phyloP scores from a whole-genome alignment of 805 yeast species.

The Lachancea thermotolerans region DNA sequence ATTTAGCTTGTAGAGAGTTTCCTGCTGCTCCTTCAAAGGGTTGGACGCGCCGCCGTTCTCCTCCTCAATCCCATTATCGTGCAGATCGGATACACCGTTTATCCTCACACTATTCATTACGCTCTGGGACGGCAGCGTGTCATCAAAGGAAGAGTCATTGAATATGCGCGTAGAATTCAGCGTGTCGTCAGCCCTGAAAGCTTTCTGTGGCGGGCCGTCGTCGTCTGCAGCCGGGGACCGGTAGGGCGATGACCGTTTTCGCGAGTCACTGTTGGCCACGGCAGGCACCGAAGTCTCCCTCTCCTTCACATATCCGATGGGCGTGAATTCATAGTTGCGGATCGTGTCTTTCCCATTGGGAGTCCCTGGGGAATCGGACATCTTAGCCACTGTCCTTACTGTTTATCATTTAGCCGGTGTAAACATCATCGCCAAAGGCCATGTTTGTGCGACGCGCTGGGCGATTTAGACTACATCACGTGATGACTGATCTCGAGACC shows the following conservation, averaged over 20 bases:
- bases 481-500: not conserved
- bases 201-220: conserved; percentile 4
- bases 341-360: conserved; percentile 19
- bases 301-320: conserved; percentile 33
- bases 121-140: conserved; percentile 21
- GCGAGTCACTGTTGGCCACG: not conserved
- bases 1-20: conserved; percentile 17
- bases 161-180: conserved; percentile 23
- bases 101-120: conserved; percentile 8
- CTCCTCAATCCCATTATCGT: conserved; percentile 7
- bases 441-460: conserved; percentile 4
- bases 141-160: conserved; percentile 30
- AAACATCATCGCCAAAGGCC: no score
- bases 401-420: not conserved
- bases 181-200: conserved; percentile 17
- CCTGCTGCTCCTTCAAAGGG: conserved; percentile 30
- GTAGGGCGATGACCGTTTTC: conserved; percentile 4
- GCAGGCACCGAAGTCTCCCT: conserved; percentile 11
- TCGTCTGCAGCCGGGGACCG: conserved; percentile 2
- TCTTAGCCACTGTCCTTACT: not conserved
- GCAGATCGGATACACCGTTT: conserved; percentile 18
- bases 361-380: conserved; percentile 26
- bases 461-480: not conserved
- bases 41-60: conserved; percentile 16
- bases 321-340: conserved; percentile 36